These are phyloP conservation scores for Neckera pumila DNA, from an alignment of 225 moss, liverwort and hornwort genomes.

Conservation along the genomic window DNA sequence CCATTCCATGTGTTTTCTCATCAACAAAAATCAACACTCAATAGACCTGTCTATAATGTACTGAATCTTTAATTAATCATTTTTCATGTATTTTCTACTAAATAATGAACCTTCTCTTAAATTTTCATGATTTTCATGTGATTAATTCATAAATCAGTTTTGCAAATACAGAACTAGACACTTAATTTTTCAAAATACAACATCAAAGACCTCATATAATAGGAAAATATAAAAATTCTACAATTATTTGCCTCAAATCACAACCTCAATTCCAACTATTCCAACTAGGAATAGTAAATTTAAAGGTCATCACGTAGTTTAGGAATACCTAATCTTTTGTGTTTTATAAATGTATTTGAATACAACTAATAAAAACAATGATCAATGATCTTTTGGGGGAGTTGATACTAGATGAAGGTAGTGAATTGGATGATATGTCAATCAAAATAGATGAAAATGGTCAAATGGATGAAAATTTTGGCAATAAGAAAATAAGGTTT, in stretches of 20 bases:
- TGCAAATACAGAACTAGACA: neutral
- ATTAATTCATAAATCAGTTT: neutral
- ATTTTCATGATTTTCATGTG: neutral
- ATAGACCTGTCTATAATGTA: neutral
- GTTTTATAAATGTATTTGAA: neutral
- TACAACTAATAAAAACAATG: rapidly evolving
- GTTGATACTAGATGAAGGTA: neutral
- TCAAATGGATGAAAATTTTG: neutral
- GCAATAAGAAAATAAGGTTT: neutral
- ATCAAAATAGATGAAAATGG: neutral
- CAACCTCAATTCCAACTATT: too few relatives aligned
- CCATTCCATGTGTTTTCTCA: neutral
- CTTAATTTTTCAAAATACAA: neutral
- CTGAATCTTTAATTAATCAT: neutral
- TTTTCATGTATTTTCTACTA: rapidly evolving
- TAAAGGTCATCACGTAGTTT: neutral
- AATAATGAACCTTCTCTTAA: neutral
- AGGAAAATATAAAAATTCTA: neutral
- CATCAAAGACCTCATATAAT: neutral
- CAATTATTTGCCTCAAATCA: neutral
- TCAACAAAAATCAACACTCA: neutral
- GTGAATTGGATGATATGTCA: neutral
- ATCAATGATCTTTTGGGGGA: neutral
- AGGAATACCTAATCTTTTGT: neutral
- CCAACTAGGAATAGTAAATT: neutral